Evolutionary conservation across 495 filamentous ascomycete genomes (phyloP), one percentile per base, ranked within the genome.

Genomic region (Jackrogersella minutella): DNA sequence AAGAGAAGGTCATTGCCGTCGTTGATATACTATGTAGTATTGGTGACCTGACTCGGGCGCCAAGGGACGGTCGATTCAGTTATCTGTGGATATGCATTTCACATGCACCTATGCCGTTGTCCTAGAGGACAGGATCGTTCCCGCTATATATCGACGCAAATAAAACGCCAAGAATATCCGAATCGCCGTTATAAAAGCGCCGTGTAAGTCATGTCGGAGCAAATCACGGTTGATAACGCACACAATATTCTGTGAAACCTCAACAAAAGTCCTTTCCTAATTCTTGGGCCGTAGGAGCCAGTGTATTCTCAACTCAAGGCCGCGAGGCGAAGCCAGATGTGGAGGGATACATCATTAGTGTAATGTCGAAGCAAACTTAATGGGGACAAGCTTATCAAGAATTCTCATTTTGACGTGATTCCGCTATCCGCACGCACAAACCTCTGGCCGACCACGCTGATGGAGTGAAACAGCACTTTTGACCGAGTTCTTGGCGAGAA

Each of bases 341-440:
- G 60, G 54, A 30, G 43, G 31, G 34, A 36, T 26, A 55, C 49
- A 59, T 33, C 14, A 10, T 14, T 64, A 64, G 60, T 41, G 40
- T 22, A n/a, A 11, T 28, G 36, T 49, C 28, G 34, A 55, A 50
- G 59, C 49, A 68, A 62, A 64, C 59, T 53, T 43, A 68, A 37
- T 43, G 39, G n/a, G 5, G 39, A 52, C 21, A 41, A 54, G 52
- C 49, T 62, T 63, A 56, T 56, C 54, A 52, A n/a, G 49, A 30
- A 34, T 43, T 51, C 58, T 55, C 40, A 17, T 64, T 64, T 33
- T 16, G 6, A 33, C 14, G 8, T 30, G 9, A 14, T 33, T 30
- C 60, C 21, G 22, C 9, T 55, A 21, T 26, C 14, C 10, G 14
- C 47, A 55, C 2, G 40, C 7, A 31, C 21, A 44, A n/a, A 53